Evolutionary conservation across 1,284 basidiomycete genomes (phyloP).

Genomic region (Golubevia pallescens): DNA sequence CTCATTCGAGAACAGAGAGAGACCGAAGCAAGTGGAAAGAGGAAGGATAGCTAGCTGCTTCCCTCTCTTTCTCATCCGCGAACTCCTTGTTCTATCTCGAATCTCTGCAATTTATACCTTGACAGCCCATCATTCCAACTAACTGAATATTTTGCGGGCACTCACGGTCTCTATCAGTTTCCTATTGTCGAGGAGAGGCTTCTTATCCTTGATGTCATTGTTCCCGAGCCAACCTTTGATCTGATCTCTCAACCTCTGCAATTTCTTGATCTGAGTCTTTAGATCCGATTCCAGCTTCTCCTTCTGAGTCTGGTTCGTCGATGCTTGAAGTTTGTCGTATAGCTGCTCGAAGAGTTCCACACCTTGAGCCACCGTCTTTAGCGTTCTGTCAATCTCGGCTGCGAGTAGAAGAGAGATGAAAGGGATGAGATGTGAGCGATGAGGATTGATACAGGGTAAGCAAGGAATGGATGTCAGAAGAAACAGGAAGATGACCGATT

Average conservation of each 20-base stretch:
- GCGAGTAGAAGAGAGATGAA: neutral
- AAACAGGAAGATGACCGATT: no score
- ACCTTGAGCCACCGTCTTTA: slow-evolving; percentile 59
- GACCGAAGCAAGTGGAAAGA: no score
- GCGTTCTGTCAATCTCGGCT: slow-evolving; percentile 63
- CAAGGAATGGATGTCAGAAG: no score
- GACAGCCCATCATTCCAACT: no score
- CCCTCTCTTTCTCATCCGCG: no score
- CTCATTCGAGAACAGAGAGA: no score
- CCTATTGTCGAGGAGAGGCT: slow-evolving; percentile 86
- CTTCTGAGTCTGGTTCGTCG: slow-evolving; percentile 61
- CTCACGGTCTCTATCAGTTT: slow-evolving; percentile 95
- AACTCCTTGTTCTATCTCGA: no score
- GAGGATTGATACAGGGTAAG: neutral
- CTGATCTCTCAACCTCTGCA: slow-evolving; percentile 95
- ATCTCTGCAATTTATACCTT: no score
- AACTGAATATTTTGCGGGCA: no score
- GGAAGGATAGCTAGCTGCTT: no score
- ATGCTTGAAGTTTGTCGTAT: slow-evolving; percentile 52
- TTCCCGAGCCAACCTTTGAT: slow-evolving; percentile 99
- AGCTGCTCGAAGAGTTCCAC: slow-evolving; percentile 60
- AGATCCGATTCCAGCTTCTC: slow-evolving; percentile 64
- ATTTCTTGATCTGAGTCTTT: slow-evolving; percentile 76
- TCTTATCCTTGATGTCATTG: slow-evolving; percentile 99
- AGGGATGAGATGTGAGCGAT: slow-evolving; percentile 2